Percentiles rank a stretch among this genome's conserved stretches.
These are phyloP conservation scores for Hyaloscypha finlandica DNA, from an alignment of 495 filamentous ascomycete species.

Conservation along the genomic window DNA sequence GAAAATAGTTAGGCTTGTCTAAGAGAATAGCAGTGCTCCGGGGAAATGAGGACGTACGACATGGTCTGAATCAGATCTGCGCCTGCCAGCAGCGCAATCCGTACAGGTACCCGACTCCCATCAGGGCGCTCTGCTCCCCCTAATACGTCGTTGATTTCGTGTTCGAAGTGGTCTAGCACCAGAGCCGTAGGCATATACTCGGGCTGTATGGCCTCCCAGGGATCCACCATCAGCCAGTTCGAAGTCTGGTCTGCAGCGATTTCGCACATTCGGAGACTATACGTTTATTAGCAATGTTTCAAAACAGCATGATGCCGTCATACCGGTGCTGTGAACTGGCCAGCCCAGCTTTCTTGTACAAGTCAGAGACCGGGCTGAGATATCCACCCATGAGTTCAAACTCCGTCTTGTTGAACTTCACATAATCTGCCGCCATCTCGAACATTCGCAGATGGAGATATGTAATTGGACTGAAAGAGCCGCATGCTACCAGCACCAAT, in stretches of 20 bases:
- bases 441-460: slow-evolving; percentile 94
- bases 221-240: slow-evolving; percentile 84
- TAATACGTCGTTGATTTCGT: slow-evolving; percentile 81
- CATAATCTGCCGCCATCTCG: slow-evolving; percentile 62
- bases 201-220: slow-evolving; percentile 53
- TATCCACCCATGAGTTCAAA: slow-evolving; percentile 88
- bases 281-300: slow-evolving; percentile 4
- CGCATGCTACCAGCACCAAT: slow-evolving; percentile 84
- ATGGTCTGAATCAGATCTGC: slow-evolving; percentile 89
- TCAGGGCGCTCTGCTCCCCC: slow-evolving; percentile 69
- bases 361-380: slow-evolving; percentile 76
- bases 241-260: slow-evolving; percentile 75
- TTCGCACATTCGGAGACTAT: slow-evolving; percentile 64
- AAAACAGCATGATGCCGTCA: slow-evolving; percentile 19
- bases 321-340: slow-evolving; percentile 74
- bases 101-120: slow-evolving; percentile 53
- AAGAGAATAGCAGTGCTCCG: slow-evolving; percentile 2
- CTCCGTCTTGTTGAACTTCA: slow-evolving; percentile 67
- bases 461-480: slow-evolving; percentile 85
- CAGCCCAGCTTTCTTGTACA: slow-evolving; percentile 89
- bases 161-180: slow-evolving; percentile 84
- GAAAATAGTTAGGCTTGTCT: background rate
- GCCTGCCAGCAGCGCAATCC: slow-evolving; percentile 75
- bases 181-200: slow-evolving; percentile 86
- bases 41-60: slow-evolving; percentile 54